A percentile compares a stretch with the other conserved stretches of the same genome.
phyloP scores from a whole-genome alignment of 1,284 basidiomycete genomes.

The Fomes fomentarius region DNA sequence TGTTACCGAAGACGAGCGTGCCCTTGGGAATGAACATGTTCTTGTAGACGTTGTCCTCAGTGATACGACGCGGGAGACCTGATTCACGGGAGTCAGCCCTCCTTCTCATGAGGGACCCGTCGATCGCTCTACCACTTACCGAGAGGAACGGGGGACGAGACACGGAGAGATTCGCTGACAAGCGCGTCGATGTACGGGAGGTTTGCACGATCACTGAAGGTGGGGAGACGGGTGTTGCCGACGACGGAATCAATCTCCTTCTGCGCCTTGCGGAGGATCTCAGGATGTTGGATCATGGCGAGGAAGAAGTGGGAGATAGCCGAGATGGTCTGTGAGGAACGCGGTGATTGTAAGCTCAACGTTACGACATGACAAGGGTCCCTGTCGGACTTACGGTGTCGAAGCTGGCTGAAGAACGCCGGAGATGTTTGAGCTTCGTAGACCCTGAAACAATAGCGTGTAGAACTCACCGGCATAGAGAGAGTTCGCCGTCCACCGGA shows the following conservation, averaged over 20 bases:
- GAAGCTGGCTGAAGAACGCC: conserved; percentile 42
- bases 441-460: not conserved
- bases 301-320: conserved; percentile 43
- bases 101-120: not conserved
- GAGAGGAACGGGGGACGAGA: conserved; percentile 26
- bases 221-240: conserved; percentile 43
- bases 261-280: conserved; percentile 45
- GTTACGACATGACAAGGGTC: too few species aligned
- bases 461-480: conserved; percentile 54
- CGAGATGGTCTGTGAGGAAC: conserved; percentile 39
- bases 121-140: conserved; percentile 8
- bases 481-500: conserved; percentile 76
- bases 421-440: not conserved
- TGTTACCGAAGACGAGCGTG: conserved; percentile 40
- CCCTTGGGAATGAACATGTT: conserved; percentile 39
- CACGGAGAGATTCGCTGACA: conserved; percentile 44
- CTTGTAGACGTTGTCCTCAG: conserved; percentile 40
- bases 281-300: conserved; percentile 48
- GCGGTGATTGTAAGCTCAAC: not conserved
- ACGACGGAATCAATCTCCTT: conserved; percentile 48
- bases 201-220: conserved; percentile 43
- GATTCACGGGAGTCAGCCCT: not conserved
- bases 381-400: conserved; percentile 56
- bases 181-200: conserved; percentile 51
- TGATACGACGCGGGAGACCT: conserved; percentile 38